phyloP scores from a whole-genome alignment of 2,329 filamentous ascomycete species.

The Sporothrix euskadiensis region DNA sequence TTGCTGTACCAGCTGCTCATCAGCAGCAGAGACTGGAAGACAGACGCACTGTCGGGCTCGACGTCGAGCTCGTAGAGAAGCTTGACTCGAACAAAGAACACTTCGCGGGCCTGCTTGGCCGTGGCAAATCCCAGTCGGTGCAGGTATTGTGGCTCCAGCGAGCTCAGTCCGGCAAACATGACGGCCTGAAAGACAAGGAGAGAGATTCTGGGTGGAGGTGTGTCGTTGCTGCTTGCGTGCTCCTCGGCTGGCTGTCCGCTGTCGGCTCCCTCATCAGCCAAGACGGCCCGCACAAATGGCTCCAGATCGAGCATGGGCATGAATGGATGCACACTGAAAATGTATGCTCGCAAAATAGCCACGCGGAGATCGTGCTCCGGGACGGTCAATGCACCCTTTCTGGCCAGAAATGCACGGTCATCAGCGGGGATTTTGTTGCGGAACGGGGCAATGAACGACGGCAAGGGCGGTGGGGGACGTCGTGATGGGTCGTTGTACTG shows the following conservation, averaged over 20 bases:
- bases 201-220: slow-evolving; percentile 50
- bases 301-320: slow-evolving; percentile 62
- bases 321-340: slow-evolving; percentile 60
- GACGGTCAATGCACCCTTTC: slow-evolving; percentile 64
- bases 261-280: slow-evolving; percentile 52
- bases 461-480: neutral
- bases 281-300: slow-evolving; percentile 37
- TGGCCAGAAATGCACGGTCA: slow-evolving; percentile 62
- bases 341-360: slow-evolving; percentile 51
- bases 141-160: slow-evolving; percentile 62
- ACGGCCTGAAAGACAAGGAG: slow-evolving; percentile 52
- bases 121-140: slow-evolving; percentile 60
- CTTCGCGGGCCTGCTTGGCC: slow-evolving; percentile 61
- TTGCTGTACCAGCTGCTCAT: slow-evolving; percentile 72
- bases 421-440: slow-evolving; percentile 15
- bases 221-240: slow-evolving; percentile 27
- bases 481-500: neutral
- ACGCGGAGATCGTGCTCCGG: slow-evolving; percentile 58
- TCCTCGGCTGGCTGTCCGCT: slow-evolving; percentile 22
- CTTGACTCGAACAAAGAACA: slow-evolving; percentile 53
- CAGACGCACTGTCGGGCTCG: slow-evolving; percentile 64
- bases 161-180: slow-evolving; percentile 57
- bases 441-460: slow-evolving; percentile 9
- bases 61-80: slow-evolving; percentile 71
- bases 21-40: slow-evolving; percentile 64